Percentiles rank a stretch among this genome's conserved stretches.
These are phyloP conservation scores for Eudorina sp. DNA, from an alignment of 139 green algal species.

Conservation along the genomic window DNA sequence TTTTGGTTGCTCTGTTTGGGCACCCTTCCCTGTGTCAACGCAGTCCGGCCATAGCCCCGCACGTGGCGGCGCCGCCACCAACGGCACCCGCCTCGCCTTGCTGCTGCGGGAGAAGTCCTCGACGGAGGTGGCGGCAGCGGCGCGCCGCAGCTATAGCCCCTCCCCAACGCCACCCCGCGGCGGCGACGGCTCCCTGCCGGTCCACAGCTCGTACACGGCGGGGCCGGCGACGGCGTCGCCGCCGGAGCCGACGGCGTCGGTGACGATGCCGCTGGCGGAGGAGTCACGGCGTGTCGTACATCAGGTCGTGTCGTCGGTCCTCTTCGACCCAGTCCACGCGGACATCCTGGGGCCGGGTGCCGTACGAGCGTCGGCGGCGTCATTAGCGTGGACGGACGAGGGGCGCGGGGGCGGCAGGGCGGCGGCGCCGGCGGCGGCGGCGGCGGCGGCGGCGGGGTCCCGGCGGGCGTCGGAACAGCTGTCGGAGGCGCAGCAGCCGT, in stretches of 20 bases:
- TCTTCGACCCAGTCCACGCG: slow-evolving; percentile 31
- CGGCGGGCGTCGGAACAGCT: not conserved
- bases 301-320: not conserved
- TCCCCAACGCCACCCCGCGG: not conserved
- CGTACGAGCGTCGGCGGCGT: not conserved
- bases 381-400: not conserved
- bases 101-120: not conserved
- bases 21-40: not conserved
- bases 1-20: too few species aligned
- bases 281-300: slow-evolving; percentile 21
- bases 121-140: not conserved
- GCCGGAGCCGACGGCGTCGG: not conserved
- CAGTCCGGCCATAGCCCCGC: slow-evolving; percentile 24
- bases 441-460: not conserved
- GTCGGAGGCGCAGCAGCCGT: not conserved
- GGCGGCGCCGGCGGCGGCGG: not conserved
- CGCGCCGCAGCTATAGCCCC: not conserved
- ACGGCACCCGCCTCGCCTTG: not conserved
- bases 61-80: slow-evolving; percentile 25
- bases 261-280: not conserved
- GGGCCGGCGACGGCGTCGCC: not conserved
- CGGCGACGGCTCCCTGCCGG: not conserved
- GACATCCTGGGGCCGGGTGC: not conserved
- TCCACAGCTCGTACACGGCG: not conserved
- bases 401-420: not conserved